A percentile compares a stretch with the other conserved stretches of the same genome.
Conservation (phyloP, 345 rosid genomes). For the Brassica juncea region DNA sequence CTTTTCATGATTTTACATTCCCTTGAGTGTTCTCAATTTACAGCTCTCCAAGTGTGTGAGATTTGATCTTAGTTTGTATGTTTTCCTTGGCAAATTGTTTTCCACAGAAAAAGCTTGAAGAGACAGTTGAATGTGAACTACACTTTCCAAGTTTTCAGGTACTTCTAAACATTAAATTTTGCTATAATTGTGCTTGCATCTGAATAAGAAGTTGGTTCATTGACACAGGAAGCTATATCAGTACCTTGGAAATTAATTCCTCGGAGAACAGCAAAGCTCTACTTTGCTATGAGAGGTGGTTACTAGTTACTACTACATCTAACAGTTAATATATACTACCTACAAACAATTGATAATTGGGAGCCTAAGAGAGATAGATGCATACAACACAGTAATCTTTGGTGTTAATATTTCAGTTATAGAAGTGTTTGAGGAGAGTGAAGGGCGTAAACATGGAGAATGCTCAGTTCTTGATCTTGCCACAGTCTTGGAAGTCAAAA, state of each 20-base stretch:
- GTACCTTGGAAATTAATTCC: conserved; percentile 85
- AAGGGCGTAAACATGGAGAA: conserved; percentile 59
- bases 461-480: conserved; percentile 59
- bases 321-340: not conserved
- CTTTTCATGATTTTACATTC: not conserved
- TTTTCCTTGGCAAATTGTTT: not conserved
- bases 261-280: conserved; percentile 70
- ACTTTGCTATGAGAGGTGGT: conserved; percentile 84
- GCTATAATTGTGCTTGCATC: not conserved
- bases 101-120: conserved; percentile 71
- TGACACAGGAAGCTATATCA: conserved; percentile 69
- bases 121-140: conserved; percentile 54
- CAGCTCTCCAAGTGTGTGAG: not conserved
- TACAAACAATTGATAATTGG: not conserved
- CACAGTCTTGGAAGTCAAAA: conserved; percentile 58
- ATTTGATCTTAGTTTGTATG: not conserved
- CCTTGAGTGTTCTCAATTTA: not conserved
- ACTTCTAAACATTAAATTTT: not conserved
- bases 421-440: conserved; percentile 71
- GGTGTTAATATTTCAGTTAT: conserved; percentile 52
- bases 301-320: conserved; percentile 3
- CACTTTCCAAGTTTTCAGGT: conserved; percentile 87
- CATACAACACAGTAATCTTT: not conserved
- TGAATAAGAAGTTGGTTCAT: conserved; percentile 7
- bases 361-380: not conserved